Conservation (phyloP, 257 asterid species). For the Oldenlandia corymbosa region DNA sequence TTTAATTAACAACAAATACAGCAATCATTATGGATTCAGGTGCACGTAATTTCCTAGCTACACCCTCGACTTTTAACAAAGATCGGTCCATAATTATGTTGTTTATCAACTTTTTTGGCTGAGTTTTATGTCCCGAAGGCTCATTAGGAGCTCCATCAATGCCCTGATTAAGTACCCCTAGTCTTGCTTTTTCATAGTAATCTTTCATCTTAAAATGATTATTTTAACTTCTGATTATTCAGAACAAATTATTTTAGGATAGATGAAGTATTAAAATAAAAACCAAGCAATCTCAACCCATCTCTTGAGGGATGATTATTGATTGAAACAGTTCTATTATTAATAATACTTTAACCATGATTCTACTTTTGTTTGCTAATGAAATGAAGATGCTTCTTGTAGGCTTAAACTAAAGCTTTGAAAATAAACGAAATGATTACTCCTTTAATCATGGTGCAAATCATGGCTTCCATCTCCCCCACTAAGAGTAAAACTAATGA, state of each 20-base stretch:
- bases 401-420: background rate
- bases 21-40: background rate
- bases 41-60: constrained; percentile 5
- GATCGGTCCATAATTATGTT: constrained; percentile 3
- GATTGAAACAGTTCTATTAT: background rate
- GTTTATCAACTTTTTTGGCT: background rate
- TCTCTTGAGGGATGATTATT: background rate
- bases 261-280: background rate
- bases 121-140: background rate
- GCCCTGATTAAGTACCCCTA: background rate
- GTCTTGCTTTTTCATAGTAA: background rate
- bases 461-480: too few relatives aligned
- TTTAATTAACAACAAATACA: too few relatives aligned
- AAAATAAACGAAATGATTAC: background rate
- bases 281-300: background rate
- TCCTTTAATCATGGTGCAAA: background rate
- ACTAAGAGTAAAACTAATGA: too few relatives aligned
- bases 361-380: background rate
- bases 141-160: background rate
- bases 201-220: too few relatives aligned
- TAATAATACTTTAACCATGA: background rate
- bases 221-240: too few relatives aligned
- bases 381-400: background rate
- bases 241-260: too few relatives aligned
- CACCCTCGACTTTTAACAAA: background rate